Base-by-base conservation (phyloP, 1,284 basidiomycete species). In the Papiliotrema terrestris region DNA sequence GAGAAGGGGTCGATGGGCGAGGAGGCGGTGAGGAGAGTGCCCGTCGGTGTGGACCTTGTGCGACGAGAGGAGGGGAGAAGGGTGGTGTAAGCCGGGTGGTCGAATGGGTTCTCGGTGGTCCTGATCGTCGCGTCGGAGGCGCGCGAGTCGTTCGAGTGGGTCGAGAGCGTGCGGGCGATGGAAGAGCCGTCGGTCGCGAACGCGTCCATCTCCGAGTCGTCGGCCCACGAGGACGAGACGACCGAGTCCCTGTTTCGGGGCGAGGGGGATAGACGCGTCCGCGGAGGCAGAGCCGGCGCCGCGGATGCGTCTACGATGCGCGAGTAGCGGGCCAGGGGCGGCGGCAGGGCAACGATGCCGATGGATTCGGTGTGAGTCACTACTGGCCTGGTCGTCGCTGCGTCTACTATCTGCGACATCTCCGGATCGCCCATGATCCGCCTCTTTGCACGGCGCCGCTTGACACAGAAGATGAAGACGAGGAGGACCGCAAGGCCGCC, bases 31-130 rank as follows among this genome's bases (percentile, higher is more conserved):
- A 41, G n/a, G 15, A 22, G 43, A 19, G 19, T 17, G 22, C 8
- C 43, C 14, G 37, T 50, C 3, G 45, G n/a, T 3, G 23, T 42
- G 11, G 38, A 3, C 15, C 20, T 8, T 3, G 35, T 9, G 8
- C 35, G 49, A 2, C 50, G 41, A 14, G 29, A 23, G 29, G 35
- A 14, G 8, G 20, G 8, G 32, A 23, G 6, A n/a, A 43, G 25
- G 26, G 38, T 11, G 39, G 52, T 54, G 20, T 54, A 54, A 20
- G 52, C 52, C 13, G 52, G 52, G 35, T 54, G 52, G 26, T 54
- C 39, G 45, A 54, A 54, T 36, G 52, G 52, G 32, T 54, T 54
- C 19, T 49, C 52, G 20, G 37, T 13, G 2, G 20, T 13, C 8
- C 36, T 49, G 22, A 41, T 32, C 22, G 32, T 45, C 19, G 35